phyloP scores from a whole-genome alignment of 2,329 filamentous ascomycete genomes.

The Diaporthe amygdali region DNA sequence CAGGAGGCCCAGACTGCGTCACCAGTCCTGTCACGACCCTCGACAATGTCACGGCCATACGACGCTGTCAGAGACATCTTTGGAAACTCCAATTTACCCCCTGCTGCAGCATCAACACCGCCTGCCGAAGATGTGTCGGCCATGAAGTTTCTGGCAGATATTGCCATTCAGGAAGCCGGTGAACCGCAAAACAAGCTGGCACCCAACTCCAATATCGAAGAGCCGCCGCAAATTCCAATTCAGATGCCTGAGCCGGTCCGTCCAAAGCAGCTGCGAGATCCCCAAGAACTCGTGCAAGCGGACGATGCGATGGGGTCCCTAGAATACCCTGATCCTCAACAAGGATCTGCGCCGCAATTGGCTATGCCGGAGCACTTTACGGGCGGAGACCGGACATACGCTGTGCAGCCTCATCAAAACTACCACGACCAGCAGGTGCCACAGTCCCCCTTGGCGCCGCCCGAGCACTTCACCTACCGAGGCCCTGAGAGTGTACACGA shows the following conservation, averaged over 20 bases:
- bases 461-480: slow-evolving; percentile 22
- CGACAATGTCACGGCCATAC: slow-evolving; percentile 43
- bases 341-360: slow-evolving; percentile 17
- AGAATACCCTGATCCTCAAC: slow-evolving; percentile 21
- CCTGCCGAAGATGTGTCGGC: slow-evolving; percentile 12
- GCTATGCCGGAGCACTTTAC: slow-evolving; percentile 20
- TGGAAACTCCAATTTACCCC: slow-evolving; percentile 36
- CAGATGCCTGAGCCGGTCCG: slow-evolving; percentile 27
- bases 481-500: slow-evolving; percentile 15
- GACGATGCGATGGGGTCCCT: neutral
- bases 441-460: slow-evolving; percentile 20
- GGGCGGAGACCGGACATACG: slow-evolving; percentile 2
- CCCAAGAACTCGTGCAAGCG: slow-evolving; percentile 21
- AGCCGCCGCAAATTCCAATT: slow-evolving; percentile 17
- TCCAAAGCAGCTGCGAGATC: slow-evolving; percentile 22
- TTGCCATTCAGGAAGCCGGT: neutral
- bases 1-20: slow-evolving; percentile 5
- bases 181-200: neutral
- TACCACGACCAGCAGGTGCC: slow-evolving; percentile 20
- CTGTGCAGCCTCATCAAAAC: slow-evolving; percentile 4
- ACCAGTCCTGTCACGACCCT: slow-evolving; percentile 23
- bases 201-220: neutral
- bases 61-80: slow-evolving; percentile 52
- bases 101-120: slow-evolving; percentile 26
- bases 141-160: slow-evolving; percentile 17